phyloP scores from a whole-genome alignment of 2,329 filamentous ascomycete species.

The Pestalotiopsis sp. region DNA sequence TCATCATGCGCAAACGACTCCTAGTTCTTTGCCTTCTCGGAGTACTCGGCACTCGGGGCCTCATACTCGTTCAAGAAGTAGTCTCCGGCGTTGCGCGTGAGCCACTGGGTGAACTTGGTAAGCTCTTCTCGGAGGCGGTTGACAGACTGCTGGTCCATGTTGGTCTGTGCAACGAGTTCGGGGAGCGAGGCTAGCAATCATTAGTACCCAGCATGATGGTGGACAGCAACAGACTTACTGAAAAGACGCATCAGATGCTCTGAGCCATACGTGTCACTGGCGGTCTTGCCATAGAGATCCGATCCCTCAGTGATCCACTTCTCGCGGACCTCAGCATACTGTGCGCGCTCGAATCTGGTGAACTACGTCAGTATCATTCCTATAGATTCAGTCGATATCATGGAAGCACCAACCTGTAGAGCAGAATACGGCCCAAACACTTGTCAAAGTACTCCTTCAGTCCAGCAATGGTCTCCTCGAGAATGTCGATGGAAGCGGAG shows the following conservation, averaged over 20 bases:
- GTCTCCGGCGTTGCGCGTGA: slow-evolving; percentile 72
- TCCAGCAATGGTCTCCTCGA: slow-evolving; percentile 86
- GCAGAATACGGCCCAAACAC: slow-evolving; percentile 80
- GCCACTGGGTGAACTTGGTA: slow-evolving; percentile 82
- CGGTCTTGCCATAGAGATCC: slow-evolving; percentile 68
- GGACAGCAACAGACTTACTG: slow-evolving; percentile 57
- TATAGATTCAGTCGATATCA: neutral
- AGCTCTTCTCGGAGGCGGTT: slow-evolving; percentile 88
- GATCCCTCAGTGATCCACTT: slow-evolving; percentile 66
- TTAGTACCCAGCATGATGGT: neutral
- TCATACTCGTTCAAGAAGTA: slow-evolving; percentile 83
- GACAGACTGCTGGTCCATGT: slow-evolving; percentile 94
- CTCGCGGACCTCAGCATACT: slow-evolving; percentile 79
- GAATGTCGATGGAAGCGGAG: slow-evolving; percentile 77
- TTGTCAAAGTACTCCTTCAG: slow-evolving; percentile 95
- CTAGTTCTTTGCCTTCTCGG: slow-evolving; percentile 61
- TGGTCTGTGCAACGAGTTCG: slow-evolving; percentile 93
- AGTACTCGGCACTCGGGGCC: slow-evolving; percentile 70
- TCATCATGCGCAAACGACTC: neutral
- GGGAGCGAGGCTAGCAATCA: slow-evolving; percentile 74
- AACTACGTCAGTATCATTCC: slow-evolving; percentile 23
- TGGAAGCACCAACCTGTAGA: slow-evolving; percentile 67
- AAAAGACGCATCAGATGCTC: slow-evolving; percentile 90
- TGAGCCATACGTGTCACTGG: slow-evolving; percentile 85
- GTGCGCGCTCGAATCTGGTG: slow-evolving; percentile 80